Evolutionary conservation across 208 protist genomes (phyloP).

Genomic region (Vickermania spadyakhi): DNA sequence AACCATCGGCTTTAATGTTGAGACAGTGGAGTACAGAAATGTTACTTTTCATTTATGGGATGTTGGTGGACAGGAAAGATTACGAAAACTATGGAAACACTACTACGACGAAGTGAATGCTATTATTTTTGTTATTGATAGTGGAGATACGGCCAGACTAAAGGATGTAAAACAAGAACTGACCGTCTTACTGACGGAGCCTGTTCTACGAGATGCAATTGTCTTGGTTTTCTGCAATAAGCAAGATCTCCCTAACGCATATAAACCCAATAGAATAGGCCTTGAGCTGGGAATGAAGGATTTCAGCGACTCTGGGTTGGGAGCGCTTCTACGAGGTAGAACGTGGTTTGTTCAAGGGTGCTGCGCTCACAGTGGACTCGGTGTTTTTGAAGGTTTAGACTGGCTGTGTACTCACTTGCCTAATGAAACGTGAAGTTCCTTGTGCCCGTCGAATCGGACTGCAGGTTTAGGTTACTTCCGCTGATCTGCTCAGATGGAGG

Average conservation of each 20-base stretch:
- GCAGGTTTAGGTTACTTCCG: too few relatives aligned
- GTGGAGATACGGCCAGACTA: conserved; percentile 82
- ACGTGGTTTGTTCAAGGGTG: conserved; percentile 94
- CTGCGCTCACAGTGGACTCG: conserved; percentile 93
- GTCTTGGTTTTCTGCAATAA: conserved; percentile 96
- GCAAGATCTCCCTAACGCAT: conserved; percentile 80
- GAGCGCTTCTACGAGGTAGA: conserved; percentile 20
- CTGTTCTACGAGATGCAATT: conserved; percentile 62
- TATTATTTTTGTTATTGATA: conserved; percentile 93
- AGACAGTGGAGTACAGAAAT: conserved; percentile 97
- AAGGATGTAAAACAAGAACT: conserved; percentile 76
- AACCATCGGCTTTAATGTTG: conserved; percentile 98
- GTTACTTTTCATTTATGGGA: conserved; percentile 98
- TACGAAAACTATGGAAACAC: conserved; percentile 93
- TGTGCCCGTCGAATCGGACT: too few relatives aligned
- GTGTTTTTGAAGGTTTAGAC: conserved; percentile 95
- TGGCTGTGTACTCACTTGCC: conserved; percentile 89
- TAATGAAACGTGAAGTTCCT: conserved; percentile 9
- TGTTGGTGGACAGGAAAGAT: conserved; percentile 94
- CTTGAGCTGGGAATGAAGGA: neutral
- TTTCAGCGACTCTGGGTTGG: conserved; percentile 17
- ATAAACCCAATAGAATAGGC: neutral
- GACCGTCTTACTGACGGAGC: conserved; percentile 61
- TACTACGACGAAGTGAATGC: conserved; percentile 95
- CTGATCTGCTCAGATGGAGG: too few relatives aligned